Evolutionary conservation across 306 rosid genomes (phyloP), one percentile per base, ranked within the genome.

Genomic region (Prunus dulcis): DNA sequence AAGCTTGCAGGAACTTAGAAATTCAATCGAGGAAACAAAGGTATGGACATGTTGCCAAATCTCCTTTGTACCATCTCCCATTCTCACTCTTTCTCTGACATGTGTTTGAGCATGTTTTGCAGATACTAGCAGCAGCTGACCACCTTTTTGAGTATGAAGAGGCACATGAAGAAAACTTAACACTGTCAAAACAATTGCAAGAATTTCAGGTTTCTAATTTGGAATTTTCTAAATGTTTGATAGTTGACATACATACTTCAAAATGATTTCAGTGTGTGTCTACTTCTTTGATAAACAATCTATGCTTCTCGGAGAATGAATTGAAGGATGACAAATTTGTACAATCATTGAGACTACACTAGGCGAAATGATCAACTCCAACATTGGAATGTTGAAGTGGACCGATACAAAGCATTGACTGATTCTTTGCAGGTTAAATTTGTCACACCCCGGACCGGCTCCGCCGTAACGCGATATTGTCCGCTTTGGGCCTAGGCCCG

Each of bases 11-110:
- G 98, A 95, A 65, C 83, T 95, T 85, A 92, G 91, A 86, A 93
- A 87, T 81, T 89, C 97, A 55, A 92, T 92, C 34, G 98, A 95
- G 73, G 98, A 95, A 89, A 85, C 93, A 55, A 95, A 88, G 96
- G 98, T 91, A 83, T 73, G 41, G 49, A 34, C 18, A 30, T 67
- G 63, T 60, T n/a, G 25, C 64, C n/a, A 6, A 65, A 30, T 46
- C 57, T 46, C 81, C 71, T 47, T 69, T 63, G 69, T 50, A 28
- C 56, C 11, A 38, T 9, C 75, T 73, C 61, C 55, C 73, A 79
- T 49, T 80, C 19, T 60, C 46, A 63, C 52, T 56, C 69, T 49
- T 53, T 64, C 57, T 61, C 46, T 49, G 69, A 61, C 63, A 23
- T 23, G 63, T 75, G 62, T 67, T 70, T 80, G 61, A 25, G 55